Evolutionary conservation across 192 early-diverging fungal species (phyloP), one percentile per base, ranked within the genome.

Genomic region (Chytriomyces sp.): DNA sequence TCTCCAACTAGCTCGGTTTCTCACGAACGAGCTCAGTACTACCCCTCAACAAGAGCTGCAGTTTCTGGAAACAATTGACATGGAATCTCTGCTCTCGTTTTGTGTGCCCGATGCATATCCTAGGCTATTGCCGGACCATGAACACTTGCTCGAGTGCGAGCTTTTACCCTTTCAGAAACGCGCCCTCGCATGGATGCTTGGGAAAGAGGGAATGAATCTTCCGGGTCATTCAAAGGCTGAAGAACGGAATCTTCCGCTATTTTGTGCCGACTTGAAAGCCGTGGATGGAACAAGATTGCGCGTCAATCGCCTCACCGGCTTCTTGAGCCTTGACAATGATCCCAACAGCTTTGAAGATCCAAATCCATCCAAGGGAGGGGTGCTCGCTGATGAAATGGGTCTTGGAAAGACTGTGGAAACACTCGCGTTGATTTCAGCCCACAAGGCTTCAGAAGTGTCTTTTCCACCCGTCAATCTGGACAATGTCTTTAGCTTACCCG

Each of bases 321-420:
- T 37, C 17, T 19, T 75, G 14, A 70, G 69, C 7, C 10, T 72
- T 28, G 6, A n/a, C 17, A 53, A 4, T 30, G 32, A 22, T 17
- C 31, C 44, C 39, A 63, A 32, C 61, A 44, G 40, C 31, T 31
- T 22, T 33, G 57, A 56, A 12, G 57, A 64, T 28, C 19, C 36
- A 3, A 38, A 57, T 39, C 39, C 52, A 19, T 44, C 58, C 2
- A 17, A 14, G 3, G 82, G 83, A 5, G 86, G 81, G 2, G 85
- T 82, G 17, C 62, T 85, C 14, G 79, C 84, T 0, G 76, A 78
- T 57, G 79, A 83, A 74, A 91, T 91, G 90, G 90, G 90, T 26
- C 65, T 91, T 6, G 90, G 90, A 8, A 91, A 91, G 58, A 91
- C 90, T 1, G 78, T 91, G 19, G 82, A 84, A 81, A 73, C 88